Evolutionary conservation across 768 basidiomycete genomes (phyloP), one percentile per base, ranked within the genome.

Genomic region (Psilocybe sp.): DNA sequence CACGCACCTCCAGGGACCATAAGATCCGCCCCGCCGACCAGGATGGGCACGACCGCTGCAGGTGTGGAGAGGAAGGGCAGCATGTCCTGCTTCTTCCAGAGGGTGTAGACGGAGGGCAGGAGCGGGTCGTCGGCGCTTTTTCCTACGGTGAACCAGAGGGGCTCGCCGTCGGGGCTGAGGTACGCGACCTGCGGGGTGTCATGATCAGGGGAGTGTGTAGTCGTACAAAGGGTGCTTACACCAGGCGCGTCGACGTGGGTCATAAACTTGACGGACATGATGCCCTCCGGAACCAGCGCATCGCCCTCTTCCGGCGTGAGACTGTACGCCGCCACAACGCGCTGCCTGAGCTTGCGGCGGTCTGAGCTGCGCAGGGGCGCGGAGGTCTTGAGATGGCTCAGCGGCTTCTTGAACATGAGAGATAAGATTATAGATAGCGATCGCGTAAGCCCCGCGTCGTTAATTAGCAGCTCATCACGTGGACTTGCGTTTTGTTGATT

Each of bases 1-100:
- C 28, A 71, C 83, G 61, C 61, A 87, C 88, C 87, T 66, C 90
- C 91, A 4, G 91, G 89, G 32, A 88, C 82, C 89, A 94, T 92
- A 7, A 93, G 77, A 69, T 94, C 90, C 0, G 91, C 89, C n/a
- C 92, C 91, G 9, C 80, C 81, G 3, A 81, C 69, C 11, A 94
- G 75, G 19, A 84, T 73, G 1, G 85, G 85, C 34, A 92, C 79
- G 23, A 91, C 90, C 10, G 80, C 68, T 1, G 79, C 64, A 2
- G 89, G 87, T 0, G 90, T 91, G 2, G 82, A 79, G n/a, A 93
- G 55, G 51, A 77, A 76, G 0, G 89, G 87, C 8, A 93, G 72
- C 1, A 94, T 68, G 35, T 79, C 74, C 9, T 79, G 77, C 37
- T 78, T 78, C 62, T 87, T 90, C 87, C 89, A 89, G 18, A 93